phyloP scores from a whole-genome alignment of 257 asterid species.

The Lavandula angustifolia region DNA sequence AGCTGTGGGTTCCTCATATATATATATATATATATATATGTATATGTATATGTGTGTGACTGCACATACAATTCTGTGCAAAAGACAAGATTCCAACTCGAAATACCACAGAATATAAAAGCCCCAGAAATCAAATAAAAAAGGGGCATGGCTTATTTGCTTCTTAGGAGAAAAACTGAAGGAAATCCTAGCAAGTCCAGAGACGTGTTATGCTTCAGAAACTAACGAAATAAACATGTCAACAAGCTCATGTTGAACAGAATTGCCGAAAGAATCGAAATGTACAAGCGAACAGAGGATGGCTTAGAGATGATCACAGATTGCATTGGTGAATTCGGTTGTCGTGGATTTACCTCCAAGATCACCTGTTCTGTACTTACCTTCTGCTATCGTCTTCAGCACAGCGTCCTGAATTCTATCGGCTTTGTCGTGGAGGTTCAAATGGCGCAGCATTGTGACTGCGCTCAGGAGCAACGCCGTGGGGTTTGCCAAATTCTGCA shows the following conservation, averaged over 20 bases:
- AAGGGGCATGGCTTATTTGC: constrained; percentile 35
- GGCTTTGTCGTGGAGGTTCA: constrained; percentile 74
- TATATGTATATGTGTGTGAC: not conserved
- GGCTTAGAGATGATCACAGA: constrained; percentile 68
- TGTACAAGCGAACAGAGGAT: constrained; percentile 24
- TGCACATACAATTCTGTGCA: constrained; percentile 1
- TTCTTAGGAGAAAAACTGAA: constrained; percentile 29
- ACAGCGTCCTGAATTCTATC: constrained; percentile 81
- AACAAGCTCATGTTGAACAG: constrained; percentile 36
- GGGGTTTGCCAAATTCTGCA: constrained; percentile 94
- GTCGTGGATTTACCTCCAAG: constrained; percentile 91
- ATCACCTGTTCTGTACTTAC: constrained; percentile 85
- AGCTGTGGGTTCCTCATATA: no score
- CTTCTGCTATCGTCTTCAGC: constrained; percentile 83
- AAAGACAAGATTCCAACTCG: constrained; percentile 4
- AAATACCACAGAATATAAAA: not conserved
- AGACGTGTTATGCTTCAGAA: constrained; percentile 28
- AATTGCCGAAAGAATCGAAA: constrained; percentile 34
- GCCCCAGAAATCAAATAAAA: constrained; percentile 20
- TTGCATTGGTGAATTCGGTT: constrained; percentile 80
- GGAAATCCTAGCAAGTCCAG: constrained; percentile 24
- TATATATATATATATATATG: no score
- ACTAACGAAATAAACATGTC: constrained; percentile 31
- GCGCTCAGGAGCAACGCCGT: constrained; percentile 91
- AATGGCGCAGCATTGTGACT: constrained; percentile 79